phyloP scores from a whole-genome alignment of 352 stramenopile genomes.

The Phytophthora tentaculata region DNA sequence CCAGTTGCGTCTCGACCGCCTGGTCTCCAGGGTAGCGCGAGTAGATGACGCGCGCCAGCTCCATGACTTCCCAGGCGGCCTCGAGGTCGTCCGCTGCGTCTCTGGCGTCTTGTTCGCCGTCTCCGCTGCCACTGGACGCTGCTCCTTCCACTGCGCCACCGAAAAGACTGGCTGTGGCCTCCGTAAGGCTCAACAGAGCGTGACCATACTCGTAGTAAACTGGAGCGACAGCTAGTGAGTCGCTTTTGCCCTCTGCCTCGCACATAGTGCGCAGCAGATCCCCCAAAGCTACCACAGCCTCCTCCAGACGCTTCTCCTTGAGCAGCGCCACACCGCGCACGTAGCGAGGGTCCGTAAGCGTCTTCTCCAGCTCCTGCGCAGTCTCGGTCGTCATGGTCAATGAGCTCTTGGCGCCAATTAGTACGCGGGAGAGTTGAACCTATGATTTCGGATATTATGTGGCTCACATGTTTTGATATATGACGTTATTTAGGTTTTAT shows the following conservation, averaged over 20 bases:
- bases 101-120: slow-evolving; percentile 65
- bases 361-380: slow-evolving; percentile 52
- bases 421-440: slow-evolving; percentile 10
- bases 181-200: slow-evolving; percentile 72
- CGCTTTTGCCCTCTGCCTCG: slow-evolving; percentile 72
- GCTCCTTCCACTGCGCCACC: slow-evolving; percentile 44
- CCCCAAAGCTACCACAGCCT: slow-evolving; percentile 76
- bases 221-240: slow-evolving; percentile 67
- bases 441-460: slow-evolving; percentile 4
- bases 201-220: slow-evolving; percentile 90
- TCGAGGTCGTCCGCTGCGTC: slow-evolving; percentile 77
- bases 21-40: slow-evolving; percentile 70
- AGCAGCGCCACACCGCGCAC: slow-evolving; percentile 68
- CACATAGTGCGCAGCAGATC: slow-evolving; percentile 86
- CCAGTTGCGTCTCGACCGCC: slow-evolving; percentile 78
- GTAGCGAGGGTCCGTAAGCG: slow-evolving; percentile 77
- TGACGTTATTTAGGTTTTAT: slow-evolving; percentile 16
- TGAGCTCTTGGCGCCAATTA: slow-evolving; percentile 12
- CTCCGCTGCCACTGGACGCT: slow-evolving; percentile 17
- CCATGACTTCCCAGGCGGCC: slow-evolving; percentile 88
- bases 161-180: slow-evolving; percentile 71
- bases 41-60: slow-evolving; percentile 85
- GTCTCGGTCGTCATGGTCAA: slow-evolving; percentile 17
- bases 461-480: background rate
- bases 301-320: slow-evolving; percentile 84